These are phyloP conservation scores for Peterozyma toletana DNA, from an alignment of 805 yeast genomes.

Conservation along the genomic window DNA sequence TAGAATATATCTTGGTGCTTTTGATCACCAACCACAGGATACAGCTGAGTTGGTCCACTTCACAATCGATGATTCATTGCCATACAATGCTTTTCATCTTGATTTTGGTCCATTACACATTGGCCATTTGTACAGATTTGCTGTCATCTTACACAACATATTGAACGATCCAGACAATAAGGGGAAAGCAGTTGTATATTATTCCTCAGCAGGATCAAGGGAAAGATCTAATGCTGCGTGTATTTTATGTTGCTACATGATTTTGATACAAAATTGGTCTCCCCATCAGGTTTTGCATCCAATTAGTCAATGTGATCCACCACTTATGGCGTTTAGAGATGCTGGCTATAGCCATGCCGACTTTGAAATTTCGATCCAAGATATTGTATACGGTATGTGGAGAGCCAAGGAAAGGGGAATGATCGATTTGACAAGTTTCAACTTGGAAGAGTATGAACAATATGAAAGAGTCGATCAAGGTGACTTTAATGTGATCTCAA, in stretches of 20 bases:
- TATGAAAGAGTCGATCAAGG: constrained; percentile 97
- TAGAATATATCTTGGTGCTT: constrained; percentile 87
- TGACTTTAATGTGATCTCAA: constrained; percentile 85
- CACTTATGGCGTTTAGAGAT: constrained; percentile 91
- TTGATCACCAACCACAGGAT: constrained; percentile 71
- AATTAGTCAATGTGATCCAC: constrained; percentile 83
- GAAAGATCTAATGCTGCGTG: constrained; percentile 93
- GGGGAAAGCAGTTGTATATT: constrained; percentile 85
- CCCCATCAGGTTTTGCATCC: constrained; percentile 98
- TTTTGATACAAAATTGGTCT: constrained; percentile 93
- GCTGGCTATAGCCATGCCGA: constrained; percentile 97
- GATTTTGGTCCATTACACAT: constrained; percentile 96
- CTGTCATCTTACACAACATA: constrained; percentile 87
- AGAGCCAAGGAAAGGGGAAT: constrained; percentile 90
- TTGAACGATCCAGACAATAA: constrained; percentile 79
- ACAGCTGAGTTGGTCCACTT: constrained; percentile 73
- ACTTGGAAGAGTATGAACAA: constrained; percentile 88
- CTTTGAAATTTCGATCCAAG: constrained; percentile 89
- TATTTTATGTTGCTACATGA: constrained; percentile 88
- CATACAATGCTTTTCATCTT: constrained; percentile 90
- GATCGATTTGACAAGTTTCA: constrained; percentile 79
- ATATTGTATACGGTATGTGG: constrained; percentile 95
- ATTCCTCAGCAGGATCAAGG: constrained; percentile 74
- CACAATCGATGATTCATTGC: constrained; percentile 87
- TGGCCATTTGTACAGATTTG: constrained; percentile 90